Base-by-base conservation (phyloP, 2,329 filamentous ascomycete genomes). In the Phyllosticta citribraziliensis region DNA sequence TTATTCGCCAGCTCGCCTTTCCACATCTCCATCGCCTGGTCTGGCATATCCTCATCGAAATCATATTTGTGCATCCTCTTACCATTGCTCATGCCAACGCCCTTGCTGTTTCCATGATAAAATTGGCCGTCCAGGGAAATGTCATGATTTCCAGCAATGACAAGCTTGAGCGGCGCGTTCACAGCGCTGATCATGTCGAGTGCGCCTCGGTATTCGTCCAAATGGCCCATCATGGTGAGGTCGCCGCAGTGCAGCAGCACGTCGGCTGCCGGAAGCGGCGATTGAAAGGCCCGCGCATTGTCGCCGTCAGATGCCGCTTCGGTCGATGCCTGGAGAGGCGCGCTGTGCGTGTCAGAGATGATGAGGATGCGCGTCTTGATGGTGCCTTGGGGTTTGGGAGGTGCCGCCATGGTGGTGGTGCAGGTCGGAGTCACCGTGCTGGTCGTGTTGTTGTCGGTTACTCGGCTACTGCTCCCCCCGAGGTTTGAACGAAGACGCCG, bases 81-180 rank as follows among this genome's bases (percentile, higher is more conserved):
- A 0, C 72, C 71, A 47, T 65, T 70, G 6, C 68, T 55, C 8
- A 3, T 17, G 5, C 6, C 17, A 3, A 14, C 8, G 14, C 27
- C 56, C 20, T 54, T 27, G 40, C 53, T 59, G 35, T 19, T 6
- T 6, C 52, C 56, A n/a, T 56, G 53, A 65, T 80, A 82, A 67
- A 79, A 82, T 0, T 70, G 69, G 50, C 75, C 72, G 64, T 87
- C 83, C 0, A 86, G 75, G 3, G 78, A 80, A 52, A 84, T 73
- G 66, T 86, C 84, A 70, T 87, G 84, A 66, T 86, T 86, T 0
- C 84, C 84, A 0, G 84, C 79, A 63, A 87, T 85, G 20, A 86
- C 79, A 24, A 87, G 73, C 66, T 86, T 87, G 5, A 86, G 69
- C 9, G 79, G 76, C 1, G 82, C 82, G 14, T 80, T 72, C 40